Base-by-base conservation (phyloP, 75 land plant genomes). In the Pseudotsuga menziesii region DNA sequence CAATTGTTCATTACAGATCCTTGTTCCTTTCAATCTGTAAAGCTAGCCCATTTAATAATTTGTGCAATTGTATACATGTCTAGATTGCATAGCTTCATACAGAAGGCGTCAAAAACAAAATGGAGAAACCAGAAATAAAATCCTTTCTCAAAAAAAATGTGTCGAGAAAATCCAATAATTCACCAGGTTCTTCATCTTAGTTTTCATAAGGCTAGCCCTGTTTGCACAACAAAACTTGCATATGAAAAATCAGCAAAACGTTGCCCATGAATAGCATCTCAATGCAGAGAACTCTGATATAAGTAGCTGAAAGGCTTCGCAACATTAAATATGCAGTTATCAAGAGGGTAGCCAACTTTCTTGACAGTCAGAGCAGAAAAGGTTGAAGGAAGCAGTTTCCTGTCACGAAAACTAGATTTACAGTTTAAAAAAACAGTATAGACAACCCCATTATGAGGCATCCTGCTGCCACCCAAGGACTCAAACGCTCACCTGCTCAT, bases 391-490 rank as follows among this genome's bases (percentile, higher is more conserved):
- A 27, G 32, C 36, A 64, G 35, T 64, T 35, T 63, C 36, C 67
- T 63, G 39, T 32, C 36, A 32, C 16, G 19, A 16, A 27, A 63
- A 27, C 39, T 25, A 64, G 39, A 64, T 32, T 32, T 64, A 32
- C 32, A 3, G 5, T 32, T 35, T 20, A 64, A 64, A 35, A 64
- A 64, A 64, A 64, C 69, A 64, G 16, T 32, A 64, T 64, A 64
- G 69, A 32, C 69, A 64, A 64, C 5, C 69, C 69, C 69, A 64
- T 64, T 29, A 2, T 32, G 19, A 64, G 36, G 69, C 69, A 64
- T 64, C 69, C 69, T 64, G 15, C 29, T 12, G 69, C 69, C 69
- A 64, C 69, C 69, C 69, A 64, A 64, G 69, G 69, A 36, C 69
- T 64, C 41, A 64, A 35, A 17, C 69, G 69, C 69, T 64, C 69